phyloP scores from a whole-genome alignment of 2,329 filamentous ascomycete species.

The Sporothrix dimorphospora region DNA sequence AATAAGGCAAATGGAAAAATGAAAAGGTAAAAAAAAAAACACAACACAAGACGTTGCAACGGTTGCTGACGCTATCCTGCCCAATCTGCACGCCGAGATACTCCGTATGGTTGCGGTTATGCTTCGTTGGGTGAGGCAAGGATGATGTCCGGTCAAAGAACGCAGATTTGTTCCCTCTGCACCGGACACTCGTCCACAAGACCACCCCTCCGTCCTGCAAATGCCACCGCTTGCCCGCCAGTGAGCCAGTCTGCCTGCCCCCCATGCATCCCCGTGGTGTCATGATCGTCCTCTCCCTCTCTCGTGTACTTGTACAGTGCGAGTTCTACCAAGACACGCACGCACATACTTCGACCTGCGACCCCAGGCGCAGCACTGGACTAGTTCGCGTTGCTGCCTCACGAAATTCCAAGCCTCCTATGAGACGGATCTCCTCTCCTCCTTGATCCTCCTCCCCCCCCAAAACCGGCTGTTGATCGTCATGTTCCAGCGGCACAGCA shows the following conservation, averaged over 20 bases:
- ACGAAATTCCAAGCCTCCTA: background rate
- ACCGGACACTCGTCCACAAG: background rate
- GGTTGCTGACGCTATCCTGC: background rate
- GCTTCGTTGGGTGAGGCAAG: background rate
- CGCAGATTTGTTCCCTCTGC: background rate
- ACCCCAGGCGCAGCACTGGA: background rate
- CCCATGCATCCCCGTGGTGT: constrained; percentile 2
- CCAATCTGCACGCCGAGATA: background rate
- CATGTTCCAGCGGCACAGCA: constrained; percentile 13
- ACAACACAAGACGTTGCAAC: background rate
- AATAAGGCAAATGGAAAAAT: background rate
- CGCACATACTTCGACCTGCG: background rate
- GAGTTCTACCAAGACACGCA: background rate
- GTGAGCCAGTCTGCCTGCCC: background rate
- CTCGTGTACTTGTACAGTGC: background rate
- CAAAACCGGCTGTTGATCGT: constrained; percentile 5
- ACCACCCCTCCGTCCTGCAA: too few species aligned
- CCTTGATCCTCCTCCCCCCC: background rate
- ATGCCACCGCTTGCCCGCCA: background rate
- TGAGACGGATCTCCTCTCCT: background rate
- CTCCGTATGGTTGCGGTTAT: background rate
- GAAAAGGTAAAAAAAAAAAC: background rate
- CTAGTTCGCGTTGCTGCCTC: background rate
- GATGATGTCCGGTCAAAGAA: background rate
- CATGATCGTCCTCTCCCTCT: constrained; percentile 16